These are phyloP conservation scores for Catharanthus roseus DNA, from an alignment of 257 asterid species.

Conservation along the genomic window DNA sequence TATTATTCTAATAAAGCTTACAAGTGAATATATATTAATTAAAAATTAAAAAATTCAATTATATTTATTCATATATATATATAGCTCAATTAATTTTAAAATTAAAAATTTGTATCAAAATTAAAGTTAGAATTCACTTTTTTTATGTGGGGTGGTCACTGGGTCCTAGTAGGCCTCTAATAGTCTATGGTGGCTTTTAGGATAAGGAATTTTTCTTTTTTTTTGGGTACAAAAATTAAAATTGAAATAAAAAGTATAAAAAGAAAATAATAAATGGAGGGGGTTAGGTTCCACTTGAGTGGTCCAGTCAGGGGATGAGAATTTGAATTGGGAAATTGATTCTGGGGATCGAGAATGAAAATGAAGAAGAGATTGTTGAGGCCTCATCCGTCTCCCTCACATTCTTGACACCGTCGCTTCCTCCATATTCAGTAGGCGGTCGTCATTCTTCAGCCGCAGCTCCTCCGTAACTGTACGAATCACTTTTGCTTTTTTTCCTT, in stretches of 20 bases:
- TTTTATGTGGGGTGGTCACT: no score
- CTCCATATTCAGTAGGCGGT: neutral
- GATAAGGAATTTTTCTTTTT: no score
- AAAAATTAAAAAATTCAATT: no score
- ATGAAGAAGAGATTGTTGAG: neutral
- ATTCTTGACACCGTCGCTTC: neutral
- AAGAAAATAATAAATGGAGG: neutral
- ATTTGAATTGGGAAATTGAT: conserved; percentile 4
- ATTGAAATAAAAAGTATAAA: neutral
- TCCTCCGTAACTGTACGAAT: neutral
- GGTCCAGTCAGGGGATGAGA: conserved; percentile 11
- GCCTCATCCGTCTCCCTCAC: neutral
- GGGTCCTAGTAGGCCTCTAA: no score
- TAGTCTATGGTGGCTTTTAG: no score
- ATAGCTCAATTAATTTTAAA: no score
- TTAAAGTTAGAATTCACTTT: no score
- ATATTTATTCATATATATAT: no score
- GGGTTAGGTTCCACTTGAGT: neutral
- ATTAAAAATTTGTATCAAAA: no score
- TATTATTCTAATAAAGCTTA: no score
- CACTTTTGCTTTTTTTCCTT: neutral
- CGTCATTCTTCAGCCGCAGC: neutral
- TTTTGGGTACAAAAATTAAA: no score
- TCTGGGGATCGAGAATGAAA: neutral
- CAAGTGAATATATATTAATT: no score